These are phyloP conservation scores for Aspergillus incahuasiensis DNA, from an alignment of 495 filamentous ascomycete species.

Conservation along the genomic window DNA sequence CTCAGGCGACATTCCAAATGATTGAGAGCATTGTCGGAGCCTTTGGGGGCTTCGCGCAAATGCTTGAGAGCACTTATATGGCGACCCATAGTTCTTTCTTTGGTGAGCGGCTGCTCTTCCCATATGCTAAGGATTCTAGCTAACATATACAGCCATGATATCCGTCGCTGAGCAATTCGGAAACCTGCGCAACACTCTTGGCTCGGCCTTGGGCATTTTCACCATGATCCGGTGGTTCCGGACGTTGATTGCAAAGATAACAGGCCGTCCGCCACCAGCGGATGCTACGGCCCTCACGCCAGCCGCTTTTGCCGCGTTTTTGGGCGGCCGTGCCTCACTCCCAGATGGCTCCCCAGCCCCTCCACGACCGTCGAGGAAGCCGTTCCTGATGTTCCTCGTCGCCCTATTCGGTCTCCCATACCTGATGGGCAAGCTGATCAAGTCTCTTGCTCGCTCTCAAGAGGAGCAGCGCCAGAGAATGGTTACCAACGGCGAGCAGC, in stretches of 20 bases:
- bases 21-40: conserved; percentile 98
- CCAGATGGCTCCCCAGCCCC: conserved; percentile 54
- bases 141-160: conserved; percentile 72
- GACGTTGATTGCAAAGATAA: conserved; percentile 85
- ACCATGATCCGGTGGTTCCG: conserved; percentile 91
- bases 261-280: conserved; percentile 86
- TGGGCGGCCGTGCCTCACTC: conserved; percentile 46
- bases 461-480: conserved; percentile 66
- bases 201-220: conserved; percentile 92
- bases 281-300: conserved; percentile 83
- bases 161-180: conserved; percentile 96
- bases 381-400: conserved; percentile 90
- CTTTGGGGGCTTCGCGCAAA: conserved; percentile 93
- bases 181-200: conserved; percentile 88
- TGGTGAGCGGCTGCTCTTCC: conserved; percentile 57
- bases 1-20: conserved; percentile 97
- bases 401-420: conserved; percentile 94
- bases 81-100: conserved; percentile 99
- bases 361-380: conserved; percentile 81
- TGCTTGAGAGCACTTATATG: conserved; percentile 99
- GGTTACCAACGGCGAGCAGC: conserved; percentile 47
- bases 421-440: conserved; percentile 91
- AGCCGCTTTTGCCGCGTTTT: conserved; percentile 82
- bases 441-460: conserved; percentile 72
- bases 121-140: conserved; percentile 3